Evolutionary conservation across 2,329 filamentous ascomycete genomes (phyloP).

Genomic region (Talaromyces sp.): DNA sequence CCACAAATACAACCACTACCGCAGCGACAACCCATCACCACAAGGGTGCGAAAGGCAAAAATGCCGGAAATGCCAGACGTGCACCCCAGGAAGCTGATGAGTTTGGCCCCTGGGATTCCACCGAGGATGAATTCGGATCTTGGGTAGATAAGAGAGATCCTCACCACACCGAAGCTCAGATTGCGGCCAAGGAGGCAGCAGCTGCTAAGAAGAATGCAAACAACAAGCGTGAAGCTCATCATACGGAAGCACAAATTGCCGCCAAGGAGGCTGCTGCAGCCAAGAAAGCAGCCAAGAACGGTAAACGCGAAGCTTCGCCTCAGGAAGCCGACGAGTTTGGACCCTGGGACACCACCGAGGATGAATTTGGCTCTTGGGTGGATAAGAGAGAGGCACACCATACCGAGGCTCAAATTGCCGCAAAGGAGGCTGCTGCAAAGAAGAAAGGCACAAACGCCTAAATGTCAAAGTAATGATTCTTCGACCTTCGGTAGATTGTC

Average conservation of each 20-base stretch:
- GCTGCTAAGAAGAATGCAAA: background rate
- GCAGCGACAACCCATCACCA: background rate
- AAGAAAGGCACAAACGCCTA: background rate
- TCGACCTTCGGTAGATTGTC: background rate
- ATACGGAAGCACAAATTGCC: background rate
- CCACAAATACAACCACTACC: background rate
- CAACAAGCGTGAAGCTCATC: background rate
- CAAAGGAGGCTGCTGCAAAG: background rate
- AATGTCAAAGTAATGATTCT: background rate
- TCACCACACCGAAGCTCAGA: constrained; percentile 4
- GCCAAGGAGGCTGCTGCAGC: background rate
- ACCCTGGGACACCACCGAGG: background rate
- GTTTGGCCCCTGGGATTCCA: constrained; percentile 1
- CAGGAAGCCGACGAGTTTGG: background rate
- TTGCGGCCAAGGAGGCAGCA: background rate
- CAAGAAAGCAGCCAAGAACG: background rate
- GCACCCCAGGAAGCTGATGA: background rate
- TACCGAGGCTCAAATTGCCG: constrained; percentile 5
- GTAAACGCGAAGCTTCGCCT: constrained; percentile 2
- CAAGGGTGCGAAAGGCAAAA: background rate
- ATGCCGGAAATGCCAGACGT: background rate
- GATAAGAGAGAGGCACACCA: constrained; percentile 1
- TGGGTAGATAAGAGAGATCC: constrained; percentile 3
- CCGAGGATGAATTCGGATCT: constrained; percentile 4
- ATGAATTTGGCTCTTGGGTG: background rate